Conservation (phyloP, 805 yeast genomes). For the Myxozyma monticola region DNA sequence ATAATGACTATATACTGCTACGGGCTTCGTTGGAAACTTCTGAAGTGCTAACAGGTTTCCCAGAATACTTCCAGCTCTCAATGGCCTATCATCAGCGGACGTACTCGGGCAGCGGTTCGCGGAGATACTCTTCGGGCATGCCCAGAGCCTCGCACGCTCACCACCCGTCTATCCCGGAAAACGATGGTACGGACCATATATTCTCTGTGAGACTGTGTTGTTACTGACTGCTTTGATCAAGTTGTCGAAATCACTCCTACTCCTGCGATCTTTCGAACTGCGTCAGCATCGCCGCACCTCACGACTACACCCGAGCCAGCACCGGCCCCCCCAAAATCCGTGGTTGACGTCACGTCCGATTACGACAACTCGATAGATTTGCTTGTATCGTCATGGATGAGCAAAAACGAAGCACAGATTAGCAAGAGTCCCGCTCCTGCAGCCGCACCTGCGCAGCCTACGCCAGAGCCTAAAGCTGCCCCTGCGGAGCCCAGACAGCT, state of each 20-base stretch:
- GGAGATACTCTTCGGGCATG: conserved; percentile 20
- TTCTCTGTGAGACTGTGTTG: not conserved
- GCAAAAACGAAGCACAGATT: conserved; percentile 2
- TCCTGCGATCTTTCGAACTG: not conserved
- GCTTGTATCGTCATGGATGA: conserved; percentile 22
- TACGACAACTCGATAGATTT: conserved; percentile 21
- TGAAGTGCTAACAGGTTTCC: too few relatives aligned
- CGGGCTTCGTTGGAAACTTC: too few relatives aligned
- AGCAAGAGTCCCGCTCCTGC: not conserved
- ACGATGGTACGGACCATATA: conserved; percentile 13
- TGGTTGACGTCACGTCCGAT: conserved; percentile 4
- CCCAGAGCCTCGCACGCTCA: conserved; percentile 16
- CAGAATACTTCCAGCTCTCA: too few relatives aligned
- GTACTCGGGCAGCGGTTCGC: conserved; percentile 20
- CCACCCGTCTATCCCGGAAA: conserved; percentile 28
- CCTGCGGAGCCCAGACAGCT: not conserved
- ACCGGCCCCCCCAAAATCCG: not conserved
- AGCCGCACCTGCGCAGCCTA: not conserved
- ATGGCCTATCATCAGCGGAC: conserved; percentile 20
- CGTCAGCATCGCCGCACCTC: not conserved
- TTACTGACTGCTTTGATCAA: not conserved
- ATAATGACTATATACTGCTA: too few relatives aligned
- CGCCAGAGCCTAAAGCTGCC: not conserved
- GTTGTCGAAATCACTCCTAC: not conserved
- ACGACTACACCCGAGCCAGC: not conserved